Evolutionary conservation across 1,139 yeast genomes (phyloP), one percentile per base, ranked within the genome.

Genomic region (Cylindricascospora bacillispora): DNA sequence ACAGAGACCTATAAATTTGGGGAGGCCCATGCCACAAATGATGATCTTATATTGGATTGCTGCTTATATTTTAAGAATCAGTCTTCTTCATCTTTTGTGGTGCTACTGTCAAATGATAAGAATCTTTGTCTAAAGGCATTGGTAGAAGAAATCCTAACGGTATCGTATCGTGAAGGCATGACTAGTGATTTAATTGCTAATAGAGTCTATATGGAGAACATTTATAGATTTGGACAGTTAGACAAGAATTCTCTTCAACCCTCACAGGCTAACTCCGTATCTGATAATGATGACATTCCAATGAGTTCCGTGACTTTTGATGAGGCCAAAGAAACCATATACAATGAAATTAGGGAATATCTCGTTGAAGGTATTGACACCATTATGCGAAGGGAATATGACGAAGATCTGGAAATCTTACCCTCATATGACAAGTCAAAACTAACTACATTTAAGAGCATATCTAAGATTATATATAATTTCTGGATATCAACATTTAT

Each of bases 21-120:
- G 9, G 21, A 7, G 9, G 40, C 44, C 30, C 30, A 48, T 5
- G 51, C 73, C 1, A 38, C 37, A 0, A 77, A 80, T 34, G 97
- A 86, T 50, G 93, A 85, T 44, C 67, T 93, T 0, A 85, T 86
- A 37, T 54, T 85, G 22, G 95, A 86, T 53, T 83, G 95, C 49
- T 79, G 93, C 44, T 45, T 78, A 17, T 85, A 66, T 47, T 73
- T 75, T 36, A 63, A 67, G 37, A 53, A 62, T 14, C 49, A 50
- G 15, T 49, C 63, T 10, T 37, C 48, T 12, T 59, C 64, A 25
- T 20, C 20, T 7, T 57, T 82, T 29, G 77, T 77, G 4, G 67
- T 83, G 4, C 53, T 81, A 19, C 45, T 83, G 31, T 77, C 94
- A 0, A 80, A 85, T 50, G 97, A 86, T 50, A 77, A 75, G 42